Percentiles rank a stretch among this genome's conserved stretches.
These are phyloP conservation scores for Nemania sp. DNA, from an alignment of 2,329 filamentous ascomycete species.

Conservation along the genomic window DNA sequence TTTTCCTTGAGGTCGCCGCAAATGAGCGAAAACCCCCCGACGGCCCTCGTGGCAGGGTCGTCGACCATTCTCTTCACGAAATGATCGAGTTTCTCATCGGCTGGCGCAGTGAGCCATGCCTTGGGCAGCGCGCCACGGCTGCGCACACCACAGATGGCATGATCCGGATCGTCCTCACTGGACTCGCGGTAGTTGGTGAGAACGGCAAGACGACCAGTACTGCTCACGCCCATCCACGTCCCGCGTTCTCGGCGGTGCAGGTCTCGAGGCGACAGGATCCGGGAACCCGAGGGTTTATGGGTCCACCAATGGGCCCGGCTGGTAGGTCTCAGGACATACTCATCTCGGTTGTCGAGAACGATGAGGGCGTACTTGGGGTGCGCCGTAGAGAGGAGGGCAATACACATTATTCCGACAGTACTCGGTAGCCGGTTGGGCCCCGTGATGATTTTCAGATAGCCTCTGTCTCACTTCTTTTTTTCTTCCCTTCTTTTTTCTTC, in stretches of 20 bases:
- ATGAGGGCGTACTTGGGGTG: slow-evolving; percentile 78
- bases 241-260: slow-evolving; percentile 65
- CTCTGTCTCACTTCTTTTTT: background rate
- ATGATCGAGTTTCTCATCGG: slow-evolving; percentile 52
- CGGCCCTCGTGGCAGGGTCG: slow-evolving; percentile 59
- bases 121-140: slow-evolving; percentile 69
- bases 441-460: background rate
- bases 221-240: slow-evolving; percentile 69
- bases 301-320: slow-evolving; percentile 68
- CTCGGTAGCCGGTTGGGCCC: background rate
- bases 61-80: slow-evolving; percentile 59
- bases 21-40: slow-evolving; percentile 70
- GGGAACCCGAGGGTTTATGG: slow-evolving; percentile 46
- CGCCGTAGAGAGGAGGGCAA: slow-evolving; percentile 74
- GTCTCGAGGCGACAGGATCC: slow-evolving; percentile 64
- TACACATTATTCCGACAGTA: slow-evolving; percentile 64
- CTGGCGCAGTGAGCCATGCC: slow-evolving; percentile 60
- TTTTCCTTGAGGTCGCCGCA: slow-evolving; percentile 60
- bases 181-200: slow-evolving; percentile 70
- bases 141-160: slow-evolving; percentile 58
- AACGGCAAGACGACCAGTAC: slow-evolving; percentile 63
- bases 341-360: slow-evolving; percentile 78
- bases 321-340: slow-evolving; percentile 68
- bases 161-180: slow-evolving; percentile 51
- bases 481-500: background rate